phyloP scores from a whole-genome alignment of 2,329 filamentous ascomycete genomes.

The Claviceps humidiphila region DNA sequence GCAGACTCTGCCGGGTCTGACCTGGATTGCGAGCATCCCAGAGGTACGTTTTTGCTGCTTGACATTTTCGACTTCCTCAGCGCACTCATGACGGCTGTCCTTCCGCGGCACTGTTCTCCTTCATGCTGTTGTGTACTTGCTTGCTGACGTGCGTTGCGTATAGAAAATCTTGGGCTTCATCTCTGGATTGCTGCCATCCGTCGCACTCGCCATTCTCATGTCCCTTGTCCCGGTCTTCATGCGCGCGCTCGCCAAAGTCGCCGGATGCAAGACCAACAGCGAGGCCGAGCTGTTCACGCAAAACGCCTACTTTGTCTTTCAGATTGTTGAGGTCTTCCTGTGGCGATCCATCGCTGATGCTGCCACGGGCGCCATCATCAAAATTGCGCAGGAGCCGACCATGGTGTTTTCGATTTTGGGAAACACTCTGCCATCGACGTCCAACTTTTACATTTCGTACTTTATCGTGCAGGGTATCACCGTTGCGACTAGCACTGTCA shows the following conservation, averaged over 20 bases:
- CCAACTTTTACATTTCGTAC: constrained; percentile 89
- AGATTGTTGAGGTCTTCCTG: constrained; percentile 87
- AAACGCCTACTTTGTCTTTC: constrained; percentile 83
- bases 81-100: background rate
- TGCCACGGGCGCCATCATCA: constrained; percentile 52
- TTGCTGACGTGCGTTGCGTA: too few relatives aligned
- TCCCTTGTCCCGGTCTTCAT: constrained; percentile 57
- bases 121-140: background rate
- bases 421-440: constrained; percentile 61
- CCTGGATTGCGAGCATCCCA: constrained; percentile 63
- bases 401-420: constrained; percentile 53
- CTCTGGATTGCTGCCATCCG: constrained; percentile 67
- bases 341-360: constrained; percentile 72
- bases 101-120: background rate
- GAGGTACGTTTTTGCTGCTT: constrained; percentile 9
- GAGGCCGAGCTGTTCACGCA: constrained; percentile 80
- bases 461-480: constrained; percentile 76
- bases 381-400: constrained; percentile 50
- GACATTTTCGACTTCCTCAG: too few relatives aligned
- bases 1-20: constrained; percentile 51
- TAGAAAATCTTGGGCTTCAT: constrained; percentile 58
- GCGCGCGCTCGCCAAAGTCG: constrained; percentile 58
- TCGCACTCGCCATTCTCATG: constrained; percentile 72
- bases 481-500: constrained; percentile 57
- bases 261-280: constrained; percentile 67